Evolutionary conservation across 306 rosid genomes (phyloP).

Genomic region (Prunus salicina): DNA sequence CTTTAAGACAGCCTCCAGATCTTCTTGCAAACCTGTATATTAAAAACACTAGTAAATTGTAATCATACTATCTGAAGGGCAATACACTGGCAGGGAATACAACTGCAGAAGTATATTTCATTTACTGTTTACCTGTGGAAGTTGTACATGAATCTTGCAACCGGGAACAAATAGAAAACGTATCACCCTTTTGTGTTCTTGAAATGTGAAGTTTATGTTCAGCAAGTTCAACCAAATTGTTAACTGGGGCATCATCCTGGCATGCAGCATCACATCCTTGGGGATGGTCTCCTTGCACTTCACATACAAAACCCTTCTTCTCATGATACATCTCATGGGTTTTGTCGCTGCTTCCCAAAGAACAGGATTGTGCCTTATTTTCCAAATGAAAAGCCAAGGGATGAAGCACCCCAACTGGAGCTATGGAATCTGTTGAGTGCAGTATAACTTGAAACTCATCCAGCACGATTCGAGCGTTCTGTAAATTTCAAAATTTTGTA

Average conservation of each 20-base stretch:
- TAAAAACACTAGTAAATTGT: conserved; percentile 20
- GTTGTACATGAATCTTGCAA: conserved; percentile 59
- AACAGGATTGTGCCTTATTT: conserved; percentile 45
- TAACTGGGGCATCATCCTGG: conserved; percentile 39
- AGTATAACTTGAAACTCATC: conserved; percentile 72
- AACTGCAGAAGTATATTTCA: conserved; percentile 14
- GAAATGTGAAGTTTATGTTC: conserved; percentile 62
- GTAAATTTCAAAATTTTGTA: conserved; percentile 25
- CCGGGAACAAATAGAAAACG: conserved; percentile 78
- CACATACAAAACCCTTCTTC: conserved; percentile 53
- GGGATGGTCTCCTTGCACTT: conserved; percentile 55
- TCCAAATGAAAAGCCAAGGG: conserved; percentile 84
- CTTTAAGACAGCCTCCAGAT: conserved; percentile 57
- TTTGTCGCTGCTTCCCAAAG: conserved; percentile 35
- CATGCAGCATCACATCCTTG: conserved; percentile 35
- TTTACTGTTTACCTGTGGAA: conserved; percentile 42
- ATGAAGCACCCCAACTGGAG: conserved; percentile 91
- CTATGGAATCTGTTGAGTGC: conserved; percentile 89
- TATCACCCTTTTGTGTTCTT: conserved; percentile 50
- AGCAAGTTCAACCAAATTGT: conserved; percentile 30
- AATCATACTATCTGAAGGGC: conserved; percentile 15
- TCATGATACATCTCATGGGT: conserved; percentile 27
- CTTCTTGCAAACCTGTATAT: conserved; percentile 67
- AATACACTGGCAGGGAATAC: conserved; percentile 6
- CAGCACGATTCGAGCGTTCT: conserved; percentile 80